Base-by-base conservation (phyloP, 495 filamentous ascomycete genomes). In the Aspergillus incahuasiensis region DNA sequence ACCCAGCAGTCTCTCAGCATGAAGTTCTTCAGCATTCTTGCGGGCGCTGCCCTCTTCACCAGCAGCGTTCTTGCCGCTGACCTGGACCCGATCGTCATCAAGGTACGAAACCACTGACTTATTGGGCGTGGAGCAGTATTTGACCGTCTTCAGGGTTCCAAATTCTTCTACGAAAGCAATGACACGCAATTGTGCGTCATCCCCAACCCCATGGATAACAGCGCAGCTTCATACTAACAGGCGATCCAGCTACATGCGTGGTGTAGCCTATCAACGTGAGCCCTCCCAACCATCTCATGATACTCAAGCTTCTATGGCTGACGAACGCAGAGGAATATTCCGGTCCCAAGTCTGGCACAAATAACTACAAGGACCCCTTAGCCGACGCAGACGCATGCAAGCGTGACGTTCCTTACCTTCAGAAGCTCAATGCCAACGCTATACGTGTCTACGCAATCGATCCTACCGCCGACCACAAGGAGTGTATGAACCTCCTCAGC, bases 401-500 rank as follows among this genome's bases (percentile, higher is more conserved):
- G 55, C 87, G 91, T 52, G 92, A 97, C 66, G 74, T 97, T 22
- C 88, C 89, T 8, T 77, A 85, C 53, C 81, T 97, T 19, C 56
- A 81, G 63, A 77, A 88, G 61, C 78, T 96, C 24, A 75, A 79
- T 30, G 90, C 91, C 61, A 97, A 97, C 74, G 82, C 83, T 32
- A 91, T 97, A 64, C 92, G 92, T 66, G 89, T 90, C 7, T 97
- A 97, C 70, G 91, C 91, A 55, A 82, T 97, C 61, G 83, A 97
- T 70, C 87, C 92, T 6, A 81, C 75, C 1, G 64, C 74, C 47
- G 79, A 95, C 68, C 92, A 97, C 72, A 74, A 73, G 20, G 73
- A 71, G 6, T 96, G 92, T 74, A 96, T 97, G 92, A 70, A 79
- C 51, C 67, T 89, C 60, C 77, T 97, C 13, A 77, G 84, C 13